Percentiles rank a stretch among this genome's conserved stretches.
Evolutionary conservation across 371 early-diverging fungal genomes (phyloP).

Genomic region (Syncephalastrum contaminatum): DNA sequence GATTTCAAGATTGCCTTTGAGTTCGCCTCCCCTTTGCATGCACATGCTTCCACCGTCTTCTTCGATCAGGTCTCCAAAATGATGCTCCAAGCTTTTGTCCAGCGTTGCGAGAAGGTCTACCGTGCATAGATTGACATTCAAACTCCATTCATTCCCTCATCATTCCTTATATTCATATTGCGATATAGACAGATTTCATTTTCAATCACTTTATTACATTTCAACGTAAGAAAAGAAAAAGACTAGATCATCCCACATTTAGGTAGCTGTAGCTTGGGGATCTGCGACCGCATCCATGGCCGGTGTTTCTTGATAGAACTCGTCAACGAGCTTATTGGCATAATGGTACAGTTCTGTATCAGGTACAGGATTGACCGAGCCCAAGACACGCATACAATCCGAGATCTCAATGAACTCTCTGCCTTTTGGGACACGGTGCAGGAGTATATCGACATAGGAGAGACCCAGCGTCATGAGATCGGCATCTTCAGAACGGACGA

Average conservation of each 20-base stretch:
- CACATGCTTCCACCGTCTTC: slow-evolving; percentile 71
- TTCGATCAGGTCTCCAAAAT: slow-evolving; percentile 73
- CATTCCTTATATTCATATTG: no score
- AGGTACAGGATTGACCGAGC: slow-evolving; percentile 20
- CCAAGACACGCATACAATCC: slow-evolving; percentile 16
- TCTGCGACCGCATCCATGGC: background rate
- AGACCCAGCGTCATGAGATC: slow-evolving; percentile 48
- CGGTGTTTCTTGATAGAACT: slow-evolving; percentile 19
- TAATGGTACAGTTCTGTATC: slow-evolving; percentile 23
- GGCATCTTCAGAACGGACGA: slow-evolving; percentile 50
- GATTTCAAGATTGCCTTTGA: slow-evolving; percentile 79
- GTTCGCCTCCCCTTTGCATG: slow-evolving; percentile 75
- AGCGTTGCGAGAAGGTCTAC: slow-evolving; percentile 63
- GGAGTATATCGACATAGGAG: slow-evolving; percentile 44
- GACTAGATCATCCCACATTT: no score
- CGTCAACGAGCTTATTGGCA: slow-evolving; percentile 24
- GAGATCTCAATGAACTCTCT: slow-evolving; percentile 20
- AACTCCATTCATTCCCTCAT: no score
- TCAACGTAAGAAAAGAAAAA: background rate
- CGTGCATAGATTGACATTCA: background rate
- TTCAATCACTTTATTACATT: background rate
- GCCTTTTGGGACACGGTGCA: slow-evolving; percentile 30
- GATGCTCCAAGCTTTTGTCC: slow-evolving; percentile 75
- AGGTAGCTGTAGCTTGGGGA: no score
- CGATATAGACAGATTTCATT: background rate